Conservation (phyloP, 192 early-diverging fungal genomes). For the Paraglomus brasilianum region DNA sequence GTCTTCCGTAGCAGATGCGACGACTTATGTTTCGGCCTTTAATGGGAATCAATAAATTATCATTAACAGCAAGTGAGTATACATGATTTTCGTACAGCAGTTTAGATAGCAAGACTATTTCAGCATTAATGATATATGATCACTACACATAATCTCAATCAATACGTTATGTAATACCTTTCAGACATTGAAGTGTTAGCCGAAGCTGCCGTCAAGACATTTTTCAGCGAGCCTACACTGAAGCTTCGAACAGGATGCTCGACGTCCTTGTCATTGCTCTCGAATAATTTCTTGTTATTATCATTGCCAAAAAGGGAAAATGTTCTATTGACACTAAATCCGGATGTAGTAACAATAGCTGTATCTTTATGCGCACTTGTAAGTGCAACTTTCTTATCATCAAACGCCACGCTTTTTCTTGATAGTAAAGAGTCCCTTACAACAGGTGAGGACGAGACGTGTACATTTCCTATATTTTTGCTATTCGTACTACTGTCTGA, state of each 20-base stretch:
- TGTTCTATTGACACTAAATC: slow-evolving; percentile 14
- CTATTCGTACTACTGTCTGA: slow-evolving; percentile 34
- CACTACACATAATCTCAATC: too few relatives aligned
- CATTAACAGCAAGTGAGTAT: not conserved
- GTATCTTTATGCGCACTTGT: not conserved
- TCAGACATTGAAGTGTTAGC: too few relatives aligned
- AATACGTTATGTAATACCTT: too few relatives aligned
- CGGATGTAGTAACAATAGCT: not conserved
- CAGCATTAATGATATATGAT: too few relatives aligned
- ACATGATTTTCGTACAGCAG: too few relatives aligned
- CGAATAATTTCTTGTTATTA: slow-evolving; percentile 8
- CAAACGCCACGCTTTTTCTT: not conserved
- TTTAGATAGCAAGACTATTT: too few relatives aligned
- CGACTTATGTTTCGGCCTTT: slow-evolving; percentile 26
- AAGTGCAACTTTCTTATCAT: not conserved
- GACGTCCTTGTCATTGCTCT: slow-evolving; percentile 4
- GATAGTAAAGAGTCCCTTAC: not conserved
- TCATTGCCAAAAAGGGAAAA: slow-evolving; percentile 13
- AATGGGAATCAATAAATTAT: slow-evolving; percentile 4
- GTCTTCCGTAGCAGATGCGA: slow-evolving; percentile 10
- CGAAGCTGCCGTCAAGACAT: not conserved
- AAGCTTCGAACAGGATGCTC: not conserved
- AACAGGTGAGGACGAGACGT: not conserved
- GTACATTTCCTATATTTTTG: not conserved
- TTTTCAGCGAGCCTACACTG: not conserved